phyloP scores from a whole-genome alignment of 2,329 filamentous ascomycete genomes.

The Aspergillus fischeri region DNA sequence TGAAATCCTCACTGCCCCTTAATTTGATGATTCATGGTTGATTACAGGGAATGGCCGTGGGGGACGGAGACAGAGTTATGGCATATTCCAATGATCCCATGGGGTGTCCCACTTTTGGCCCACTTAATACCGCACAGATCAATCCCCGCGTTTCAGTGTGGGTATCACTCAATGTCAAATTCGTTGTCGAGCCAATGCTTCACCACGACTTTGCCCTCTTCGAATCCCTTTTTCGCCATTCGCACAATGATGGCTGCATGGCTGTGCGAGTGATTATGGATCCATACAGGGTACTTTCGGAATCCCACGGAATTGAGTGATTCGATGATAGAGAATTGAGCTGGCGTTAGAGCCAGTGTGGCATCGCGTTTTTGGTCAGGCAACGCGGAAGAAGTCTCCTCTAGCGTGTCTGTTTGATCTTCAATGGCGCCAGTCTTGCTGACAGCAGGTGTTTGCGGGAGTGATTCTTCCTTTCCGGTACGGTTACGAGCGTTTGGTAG shows the following conservation, averaged over 20 bases:
- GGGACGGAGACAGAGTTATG: background rate
- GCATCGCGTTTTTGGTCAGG: constrained; percentile 44
- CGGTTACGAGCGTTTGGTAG: constrained; percentile 54
- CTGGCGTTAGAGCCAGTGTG: constrained; percentile 70
- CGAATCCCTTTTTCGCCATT: constrained; percentile 60
- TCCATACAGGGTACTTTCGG: constrained; percentile 53
- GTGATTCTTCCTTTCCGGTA: constrained; percentile 13
- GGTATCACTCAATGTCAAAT: constrained; percentile 56
- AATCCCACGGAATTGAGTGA: constrained; percentile 63
- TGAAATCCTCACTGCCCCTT: background rate
- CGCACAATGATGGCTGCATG: constrained; percentile 90
- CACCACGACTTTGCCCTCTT: constrained; percentile 73
- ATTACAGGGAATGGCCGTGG: background rate
- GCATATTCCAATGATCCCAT: background rate
- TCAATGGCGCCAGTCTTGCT: constrained; percentile 1
- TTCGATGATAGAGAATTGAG: constrained; percentile 82
- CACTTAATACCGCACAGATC: background rate
- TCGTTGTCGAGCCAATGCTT: constrained; percentile 75
- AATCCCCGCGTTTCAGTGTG: background rate
- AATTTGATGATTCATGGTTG: background rate
- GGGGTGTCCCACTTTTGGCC: background rate
- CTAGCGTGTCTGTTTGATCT: background rate
- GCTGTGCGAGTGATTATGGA: constrained; percentile 65
- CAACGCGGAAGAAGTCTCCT: background rate
- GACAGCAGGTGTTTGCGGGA: background rate